Percentiles rank a stretch among this genome's conserved stretches.
Evolutionary conservation across 768 basidiomycete species (phyloP).

Genomic region (Mycena albidolilacea): DNA sequence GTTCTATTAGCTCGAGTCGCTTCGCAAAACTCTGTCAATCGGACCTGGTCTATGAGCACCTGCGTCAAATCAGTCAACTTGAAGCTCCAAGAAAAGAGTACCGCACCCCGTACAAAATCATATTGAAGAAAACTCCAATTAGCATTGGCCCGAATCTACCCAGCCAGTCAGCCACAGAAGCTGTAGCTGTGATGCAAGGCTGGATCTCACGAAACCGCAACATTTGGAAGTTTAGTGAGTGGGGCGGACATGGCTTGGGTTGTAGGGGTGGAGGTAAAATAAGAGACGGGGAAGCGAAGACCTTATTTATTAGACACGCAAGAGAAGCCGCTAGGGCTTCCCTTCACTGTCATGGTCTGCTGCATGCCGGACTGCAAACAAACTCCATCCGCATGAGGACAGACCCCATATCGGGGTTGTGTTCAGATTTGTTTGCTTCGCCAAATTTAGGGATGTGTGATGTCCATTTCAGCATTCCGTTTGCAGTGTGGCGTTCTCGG

Average conservation of each 20-base stretch:
- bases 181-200: background rate
- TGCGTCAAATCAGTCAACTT: slow-evolving; percentile 34
- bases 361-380: slow-evolving; percentile 11
- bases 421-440: background rate
- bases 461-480: background rate
- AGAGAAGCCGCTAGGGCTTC: too few relatives aligned
- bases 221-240: slow-evolving; percentile 41
- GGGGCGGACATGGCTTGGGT: slow-evolving; percentile 26
- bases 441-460: background rate
- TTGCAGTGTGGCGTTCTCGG: background rate
- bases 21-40: slow-evolving; percentile 6
- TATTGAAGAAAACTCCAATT: slow-evolving; percentile 58
- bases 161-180: slow-evolving; percentile 9
- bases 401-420: background rate
- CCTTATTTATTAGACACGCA: slow-evolving; percentile 7
- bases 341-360: background rate
- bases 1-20: background rate
- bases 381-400: slow-evolving; percentile 14
- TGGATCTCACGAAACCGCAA: slow-evolving; percentile 48
- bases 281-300: background rate
- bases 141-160: slow-evolving; percentile 62
- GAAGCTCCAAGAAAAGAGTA: background rate
- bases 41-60: slow-evolving; percentile 56
- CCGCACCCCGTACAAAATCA: slow-evolving; percentile 63
- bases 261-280: background rate